Evolutionary conservation across 371 early-diverging fungal species (phyloP), one percentile per base, ranked within the genome.

Genomic region (Apophysomyces trapeziformis): DNA sequence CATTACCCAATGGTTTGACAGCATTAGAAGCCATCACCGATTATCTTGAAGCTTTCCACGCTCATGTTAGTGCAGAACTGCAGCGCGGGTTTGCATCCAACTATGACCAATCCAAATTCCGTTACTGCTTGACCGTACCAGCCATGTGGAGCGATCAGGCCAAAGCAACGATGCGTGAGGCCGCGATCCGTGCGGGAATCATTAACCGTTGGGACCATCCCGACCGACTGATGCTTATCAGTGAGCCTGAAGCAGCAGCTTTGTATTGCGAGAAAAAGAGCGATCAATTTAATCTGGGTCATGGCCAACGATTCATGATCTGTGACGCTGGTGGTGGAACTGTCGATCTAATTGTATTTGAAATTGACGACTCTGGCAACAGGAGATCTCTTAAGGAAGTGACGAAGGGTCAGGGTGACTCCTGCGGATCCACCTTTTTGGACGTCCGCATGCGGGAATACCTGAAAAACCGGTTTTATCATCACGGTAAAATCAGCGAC

Each of bases 261-360:
- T 65, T 82, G 37, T 82, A 78, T 57, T 82, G 82, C 67, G 82
- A 82, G 65, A 77, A 78, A 57, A 79, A 82, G 37, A 75, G 77
- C 39, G 82, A 79, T 13, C 82, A 79, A 44, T 82, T 79, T 57
- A 78, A 79, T 44, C 62, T 82, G 12, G 79, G 78, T 9, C 79
- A 79, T 64, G 76, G 74, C 32, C 79, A 79, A 54, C 77, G 79
- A 12, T 88, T 88, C 69, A 85, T 88, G 81, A 86, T 88, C 58
- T 85, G 85, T 66, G 88, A 88, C 73, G 87, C 87, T 38, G 88
- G 88, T 68, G 88, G 88, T 66, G 87, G 88, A 61, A 88, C 88
- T 5, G 87, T 88, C 1, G 88, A 88, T 72, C 60, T 88, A 61
- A 86, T 82, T 60, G 82, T 78, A 14, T 77, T 81, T 64, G 79